Percentiles rank a stretch among this genome's conserved stretches.
phyloP scores from a whole-genome alignment of 2,329 filamentous ascomycete genomes.

The Nothophoma quercina region DNA sequence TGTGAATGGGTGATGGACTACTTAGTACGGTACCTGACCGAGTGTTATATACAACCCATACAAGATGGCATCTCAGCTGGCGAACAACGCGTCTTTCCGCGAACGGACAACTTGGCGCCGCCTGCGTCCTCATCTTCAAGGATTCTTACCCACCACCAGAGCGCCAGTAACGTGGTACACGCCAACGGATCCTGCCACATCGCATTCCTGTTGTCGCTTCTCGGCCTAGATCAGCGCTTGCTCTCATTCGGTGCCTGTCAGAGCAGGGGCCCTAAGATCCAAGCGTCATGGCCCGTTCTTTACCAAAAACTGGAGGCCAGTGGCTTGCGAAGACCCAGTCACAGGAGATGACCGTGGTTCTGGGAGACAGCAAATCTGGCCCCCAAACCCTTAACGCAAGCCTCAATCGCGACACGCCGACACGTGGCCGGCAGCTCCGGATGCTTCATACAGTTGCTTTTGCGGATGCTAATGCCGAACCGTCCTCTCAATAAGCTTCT shows the following conservation, averaged over 20 bases:
- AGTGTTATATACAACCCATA: slow-evolving; percentile 23
- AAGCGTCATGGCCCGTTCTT: slow-evolving; percentile 22
- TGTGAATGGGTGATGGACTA: slow-evolving; percentile 2
- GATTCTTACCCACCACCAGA: slow-evolving; percentile 27
- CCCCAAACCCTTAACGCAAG: slow-evolving; percentile 7
- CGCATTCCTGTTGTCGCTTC: slow-evolving; percentile 22
- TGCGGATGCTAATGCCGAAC: slow-evolving; percentile 27
- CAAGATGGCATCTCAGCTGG: slow-evolving; percentile 14
- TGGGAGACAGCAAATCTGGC: slow-evolving; percentile 10
- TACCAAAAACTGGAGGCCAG: slow-evolving; percentile 13
- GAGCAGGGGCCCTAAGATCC: slow-evolving; percentile 26
- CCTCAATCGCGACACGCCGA: slow-evolving; percentile 13
- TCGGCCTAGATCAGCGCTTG: slow-evolving; percentile 27
- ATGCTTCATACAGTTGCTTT: slow-evolving; percentile 13
- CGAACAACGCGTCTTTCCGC: slow-evolving; percentile 22
- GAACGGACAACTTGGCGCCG: slow-evolving; percentile 29
- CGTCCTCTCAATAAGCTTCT: slow-evolving; percentile 7
- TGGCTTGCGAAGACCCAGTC: slow-evolving; percentile 15
- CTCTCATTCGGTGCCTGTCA: slow-evolving; percentile 25
- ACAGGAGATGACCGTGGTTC: slow-evolving; percentile 14
- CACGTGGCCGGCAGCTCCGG: slow-evolving; percentile 17
- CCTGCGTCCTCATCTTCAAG: slow-evolving; percentile 25
- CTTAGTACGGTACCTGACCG: slow-evolving; percentile 2
- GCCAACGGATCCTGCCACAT: slow-evolving; percentile 26
- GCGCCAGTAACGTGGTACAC: slow-evolving; percentile 32